phyloP scores from a whole-genome alignment of 2,329 filamentous ascomycete species.

The Aotearoamyces nothofagi region DNA sequence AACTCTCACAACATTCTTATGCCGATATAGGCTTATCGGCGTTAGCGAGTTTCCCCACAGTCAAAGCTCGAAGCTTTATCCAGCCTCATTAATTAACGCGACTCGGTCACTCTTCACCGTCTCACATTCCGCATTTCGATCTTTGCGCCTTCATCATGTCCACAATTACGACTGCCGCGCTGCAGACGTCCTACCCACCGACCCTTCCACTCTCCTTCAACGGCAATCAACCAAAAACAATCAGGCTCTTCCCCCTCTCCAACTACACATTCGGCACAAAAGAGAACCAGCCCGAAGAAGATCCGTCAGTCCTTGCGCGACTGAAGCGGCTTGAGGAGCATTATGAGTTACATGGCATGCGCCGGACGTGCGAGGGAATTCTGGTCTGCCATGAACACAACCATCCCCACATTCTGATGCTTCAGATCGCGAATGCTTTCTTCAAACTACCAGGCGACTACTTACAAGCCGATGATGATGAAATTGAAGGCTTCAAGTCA shows the following conservation, averaged over 20 bases:
- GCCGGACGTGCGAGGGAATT: slow-evolving; percentile 90
- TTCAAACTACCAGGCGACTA: slow-evolving; percentile 98
- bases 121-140: too few species aligned
- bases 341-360: slow-evolving; percentile 85
- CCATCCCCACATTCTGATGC: slow-evolving; percentile 95
- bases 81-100: too few species aligned
- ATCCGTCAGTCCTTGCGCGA: slow-evolving; percentile 84
- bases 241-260: slow-evolving; percentile 84
- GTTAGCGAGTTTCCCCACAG: too few species aligned
- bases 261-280: slow-evolving; percentile 99
- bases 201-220: slow-evolving; percentile 73
- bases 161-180: slow-evolving; percentile 60
- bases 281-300: slow-evolving; percentile 94
- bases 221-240: slow-evolving; percentile 74
- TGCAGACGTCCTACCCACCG: slow-evolving; percentile 67
- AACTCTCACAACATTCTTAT: too few species aligned
- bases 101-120: too few species aligned
- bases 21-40: too few species aligned
- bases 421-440: slow-evolving; percentile 98
- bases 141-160: slow-evolving; percentile 70
- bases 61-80: too few species aligned
- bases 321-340: slow-evolving; percentile 93
- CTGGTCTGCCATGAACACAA: slow-evolving; percentile 98
- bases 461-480: slow-evolving; percentile 74
- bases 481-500: slow-evolving; percentile 87